phyloP scores from a whole-genome alignment of 208 protist genomes.

The Wallacemonas sp. region DNA sequence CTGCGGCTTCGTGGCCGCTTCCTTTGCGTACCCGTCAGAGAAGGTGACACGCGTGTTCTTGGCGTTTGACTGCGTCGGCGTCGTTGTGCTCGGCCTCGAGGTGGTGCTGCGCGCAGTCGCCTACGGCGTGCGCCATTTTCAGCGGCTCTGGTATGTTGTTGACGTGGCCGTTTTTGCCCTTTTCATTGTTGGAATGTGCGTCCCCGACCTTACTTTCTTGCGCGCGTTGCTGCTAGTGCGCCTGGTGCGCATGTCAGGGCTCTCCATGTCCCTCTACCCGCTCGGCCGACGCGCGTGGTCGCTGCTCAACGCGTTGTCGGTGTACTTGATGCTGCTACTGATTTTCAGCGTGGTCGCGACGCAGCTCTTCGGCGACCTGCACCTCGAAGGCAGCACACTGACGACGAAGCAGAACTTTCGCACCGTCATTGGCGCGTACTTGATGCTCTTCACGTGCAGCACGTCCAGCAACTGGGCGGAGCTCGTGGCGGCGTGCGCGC shows the following conservation, averaged over 20 bases:
- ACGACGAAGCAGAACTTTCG: conserved; percentile 61
- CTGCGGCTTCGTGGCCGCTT: conserved; percentile 34
- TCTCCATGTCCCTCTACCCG: conserved; percentile 31
- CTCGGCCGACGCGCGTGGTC: conserved; percentile 13
- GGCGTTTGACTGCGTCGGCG: conserved; percentile 35
- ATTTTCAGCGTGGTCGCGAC: conserved; percentile 55
- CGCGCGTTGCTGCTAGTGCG: conserved; percentile 40
- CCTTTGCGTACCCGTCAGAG: conserved; percentile 20
- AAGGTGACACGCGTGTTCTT: conserved; percentile 31
- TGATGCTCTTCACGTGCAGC: conserved; percentile 57
- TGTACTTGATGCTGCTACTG: conserved; percentile 44
- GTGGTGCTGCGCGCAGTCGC: conserved; percentile 36
- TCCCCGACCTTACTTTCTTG: conserved; percentile 32
- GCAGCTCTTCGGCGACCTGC: conserved; percentile 46
- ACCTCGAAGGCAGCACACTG: conserved; percentile 28
- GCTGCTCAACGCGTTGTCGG: conserved; percentile 28
- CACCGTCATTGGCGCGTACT: conserved; percentile 46
- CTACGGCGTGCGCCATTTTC: conserved; percentile 30
- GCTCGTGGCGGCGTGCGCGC: conserved; percentile 26
- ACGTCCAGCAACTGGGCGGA: conserved; percentile 54
- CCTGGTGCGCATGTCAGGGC: conserved; percentile 29
- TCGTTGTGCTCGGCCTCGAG: conserved; percentile 35
- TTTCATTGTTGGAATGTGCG: conserved; percentile 28
- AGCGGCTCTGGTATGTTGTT: conserved; percentile 23
- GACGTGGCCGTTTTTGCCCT: conserved; percentile 43